Base-by-base conservation (phyloP, 2,329 filamentous ascomycete genomes). In the Alternaria rosae region DNA sequence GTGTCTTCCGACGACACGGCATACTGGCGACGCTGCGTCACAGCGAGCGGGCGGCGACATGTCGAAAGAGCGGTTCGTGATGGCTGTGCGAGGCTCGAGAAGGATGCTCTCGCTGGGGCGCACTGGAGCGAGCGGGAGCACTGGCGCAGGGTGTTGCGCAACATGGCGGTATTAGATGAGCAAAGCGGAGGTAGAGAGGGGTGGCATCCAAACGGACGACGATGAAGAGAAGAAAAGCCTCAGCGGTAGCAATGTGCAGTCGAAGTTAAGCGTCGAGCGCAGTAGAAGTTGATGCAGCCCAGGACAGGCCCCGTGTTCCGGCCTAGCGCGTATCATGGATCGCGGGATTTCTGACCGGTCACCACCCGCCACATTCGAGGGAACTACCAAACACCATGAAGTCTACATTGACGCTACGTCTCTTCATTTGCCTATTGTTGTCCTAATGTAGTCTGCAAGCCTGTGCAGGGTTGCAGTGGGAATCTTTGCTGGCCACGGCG, bases 81-180 rank as follows among this genome's bases (percentile, higher is more conserved):
- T 25, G 78, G 69, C 58, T 78, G 73, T 53, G 81, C 72, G 71
- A 79, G 69, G 68, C 70, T 80, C 61, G 76, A 82, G 69, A 82
- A 82, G 77, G 72, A 76, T 73, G 81, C 79, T 74, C 76, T 80
- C 71, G 78, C 73, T 68, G 79, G 80, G 78, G 82, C 83, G 81
- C 84, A 84, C 80, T 85, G 84, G 81, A 91, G 86, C 84, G 87
- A 86, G 78, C 85, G 85, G 84, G 88, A 86, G 81, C 88, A 87
- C 81, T 86, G 86, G 74, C 85, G 85, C 71, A 92, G 81, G 70
- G 89, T 87, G 79, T 86, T 87, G 83, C 89, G 89, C 86, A 92
- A 86, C 91, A 93, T 93, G 83, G 81, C 86, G 83, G 30, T 55
- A 68, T 68, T 70, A 68, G 54, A 57, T 62, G 63, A 41, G 17